Percentiles rank a stretch among this genome's conserved stretches.
phyloP scores from a whole-genome alignment of 495 filamentous ascomycete genomes.

The Collariella sp. region DNA sequence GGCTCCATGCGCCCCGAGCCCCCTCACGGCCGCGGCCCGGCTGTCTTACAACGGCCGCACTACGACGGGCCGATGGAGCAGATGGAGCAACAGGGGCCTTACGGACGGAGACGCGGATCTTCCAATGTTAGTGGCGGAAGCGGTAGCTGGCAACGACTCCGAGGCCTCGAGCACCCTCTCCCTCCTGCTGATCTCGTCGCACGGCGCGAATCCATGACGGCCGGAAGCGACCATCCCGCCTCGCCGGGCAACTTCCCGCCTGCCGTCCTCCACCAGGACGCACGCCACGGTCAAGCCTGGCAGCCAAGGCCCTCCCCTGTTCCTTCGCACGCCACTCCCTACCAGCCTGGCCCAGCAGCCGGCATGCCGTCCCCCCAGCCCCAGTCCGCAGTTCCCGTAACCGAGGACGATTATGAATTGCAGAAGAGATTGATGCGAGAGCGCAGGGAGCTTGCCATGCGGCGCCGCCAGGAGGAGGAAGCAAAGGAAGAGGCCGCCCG shows the following conservation, averaged over 20 bases:
- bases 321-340: conserved; percentile 39
- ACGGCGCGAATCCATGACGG: conserved; percentile 38
- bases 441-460: conserved; percentile 63
- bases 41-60: conserved; percentile 63
- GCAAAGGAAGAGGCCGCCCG: conserved; percentile 69
- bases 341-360: conserved; percentile 28
- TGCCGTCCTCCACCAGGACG: conserved; percentile 22
- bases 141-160: conserved; percentile 48
- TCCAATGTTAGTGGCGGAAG: conserved; percentile 93
- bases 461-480: conserved; percentile 73
- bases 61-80: too few relatives aligned
- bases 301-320: conserved; percentile 43
- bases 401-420: conserved; percentile 52
- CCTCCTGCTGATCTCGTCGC: conserved; percentile 38
- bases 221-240: conserved; percentile 39
- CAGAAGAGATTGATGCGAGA: conserved; percentile 86
- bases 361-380: conserved; percentile 23
- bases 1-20: conserved; percentile 49
- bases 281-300: conserved; percentile 37
- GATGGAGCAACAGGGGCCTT: conserved; percentile 58
- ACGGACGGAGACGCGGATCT: conserved; percentile 75
- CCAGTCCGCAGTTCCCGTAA: conserved; percentile 20
- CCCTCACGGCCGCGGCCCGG: conserved; percentile 57
- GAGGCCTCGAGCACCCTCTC: conserved; percentile 38
- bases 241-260: conserved; percentile 41